These are phyloP conservation scores for Bothriochloa decipiens DNA, from an alignment of 176 grass and related monocot species.

Conservation along the genomic window DNA sequence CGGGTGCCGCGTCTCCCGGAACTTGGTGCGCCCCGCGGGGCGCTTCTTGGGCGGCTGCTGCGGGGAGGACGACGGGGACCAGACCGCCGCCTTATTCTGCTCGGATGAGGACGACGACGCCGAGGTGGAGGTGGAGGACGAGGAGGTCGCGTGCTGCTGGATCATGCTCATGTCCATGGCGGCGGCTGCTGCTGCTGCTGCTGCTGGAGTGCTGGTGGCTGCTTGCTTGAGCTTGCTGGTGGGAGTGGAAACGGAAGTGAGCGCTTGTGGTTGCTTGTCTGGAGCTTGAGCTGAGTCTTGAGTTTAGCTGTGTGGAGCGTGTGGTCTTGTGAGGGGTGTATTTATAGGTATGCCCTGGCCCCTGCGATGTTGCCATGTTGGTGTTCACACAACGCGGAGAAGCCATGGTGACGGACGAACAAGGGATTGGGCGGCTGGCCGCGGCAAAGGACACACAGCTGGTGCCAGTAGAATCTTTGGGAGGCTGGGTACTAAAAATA, in stretches of 20 bases:
- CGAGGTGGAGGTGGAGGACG: constrained; percentile 4
- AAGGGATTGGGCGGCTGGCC: not conserved
- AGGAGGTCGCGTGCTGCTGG: constrained; percentile 11
- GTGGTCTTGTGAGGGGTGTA: not conserved
- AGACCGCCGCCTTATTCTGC: not conserved
- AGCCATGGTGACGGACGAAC: not conserved
- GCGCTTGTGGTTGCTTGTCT: not conserved
- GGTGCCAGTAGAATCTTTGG: not conserved
- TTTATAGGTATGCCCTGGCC: constrained; percentile 44
- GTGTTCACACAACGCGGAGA: constrained; percentile 20
- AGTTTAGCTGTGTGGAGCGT: not conserved
- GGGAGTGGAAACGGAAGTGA: not conserved
- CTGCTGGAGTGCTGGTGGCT: too few relatives aligned
- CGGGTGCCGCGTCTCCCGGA: constrained; percentile 83
- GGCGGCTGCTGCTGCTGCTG: not conserved
- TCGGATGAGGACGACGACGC: constrained; percentile 17
- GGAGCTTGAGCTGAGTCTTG: not conserved
- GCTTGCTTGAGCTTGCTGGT: not conserved
- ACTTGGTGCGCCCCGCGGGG: constrained; percentile 74
- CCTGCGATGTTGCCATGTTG: not conserved
- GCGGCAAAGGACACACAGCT: constrained; percentile 27
- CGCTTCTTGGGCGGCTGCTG: constrained; percentile 52
- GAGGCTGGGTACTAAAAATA: constrained; percentile 1
- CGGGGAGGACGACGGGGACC: not conserved
- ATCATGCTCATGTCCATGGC: constrained; percentile 31